Base-by-base conservation (phyloP, 139 green algal genomes). In the Volvox reticuliferus region DNA sequence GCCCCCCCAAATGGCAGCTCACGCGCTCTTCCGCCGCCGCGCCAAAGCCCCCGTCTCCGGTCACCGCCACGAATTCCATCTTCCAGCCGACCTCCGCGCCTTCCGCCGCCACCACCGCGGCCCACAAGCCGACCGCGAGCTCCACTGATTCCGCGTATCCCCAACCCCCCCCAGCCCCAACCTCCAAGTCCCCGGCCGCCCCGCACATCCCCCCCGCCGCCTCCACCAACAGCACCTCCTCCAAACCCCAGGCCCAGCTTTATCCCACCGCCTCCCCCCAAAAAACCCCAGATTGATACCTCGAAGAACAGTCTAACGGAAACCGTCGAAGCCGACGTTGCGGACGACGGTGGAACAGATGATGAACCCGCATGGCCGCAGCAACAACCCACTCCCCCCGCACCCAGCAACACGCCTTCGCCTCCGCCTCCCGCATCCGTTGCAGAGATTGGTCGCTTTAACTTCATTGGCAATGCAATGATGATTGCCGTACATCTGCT, bases 401-500 rank as follows among this genome's bases (percentile, higher is more conserved):
- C 5, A 9, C 44, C 44, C 44, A 55, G 5, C 5, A 55, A 55
- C 44, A 55, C 44, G 9, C 26, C 73, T 44, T 35, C 73, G 37
- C 73, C 73, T 14, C 73, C 2, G 73, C 73, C 73, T 13, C 73
- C 73, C 16, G 16, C 73, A 36, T 18, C 73, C 16, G 28, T 18
- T n/a, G 28, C 73, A 36, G 17, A 33, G 78, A 35, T 17, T 37
- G 67, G 67, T 17, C 21, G 28, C 37, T 81, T 79, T 44, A 1
- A 67, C 26, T 18, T 33, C 26, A 50, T 55, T 1, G 84, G 69
- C 69, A 69, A 26, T 44, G 35, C 36, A 30, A 90, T 84, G 44
- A 62, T 94, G 12, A 89, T 94, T n/a, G 92, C 92, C 0, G 92
- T 94, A 33, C 92, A 94, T 82, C 79, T 94, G 89, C 81, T 90